phyloP scores from a whole-genome alignment of 148 eudicot species.

The Camellia granthamiana region DNA sequence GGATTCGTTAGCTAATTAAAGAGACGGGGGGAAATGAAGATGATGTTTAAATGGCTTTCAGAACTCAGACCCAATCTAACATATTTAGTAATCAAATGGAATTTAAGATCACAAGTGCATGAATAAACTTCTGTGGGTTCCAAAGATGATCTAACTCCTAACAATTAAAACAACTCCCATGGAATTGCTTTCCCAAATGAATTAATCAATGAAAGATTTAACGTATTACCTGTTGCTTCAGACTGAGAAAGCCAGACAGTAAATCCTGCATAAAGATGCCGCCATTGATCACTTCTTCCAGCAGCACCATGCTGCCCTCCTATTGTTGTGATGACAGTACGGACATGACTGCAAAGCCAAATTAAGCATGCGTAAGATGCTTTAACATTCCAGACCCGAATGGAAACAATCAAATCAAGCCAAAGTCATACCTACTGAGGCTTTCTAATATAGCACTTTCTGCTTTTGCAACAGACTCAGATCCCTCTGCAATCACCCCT shows the following conservation, averaged over 20 bases:
- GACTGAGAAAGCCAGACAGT: constrained; percentile 86
- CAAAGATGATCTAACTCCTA: background rate
- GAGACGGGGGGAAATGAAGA: background rate
- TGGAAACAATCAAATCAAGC: constrained; percentile 13
- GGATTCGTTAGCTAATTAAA: background rate
- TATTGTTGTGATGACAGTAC: constrained; percentile 80
- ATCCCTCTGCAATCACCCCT: constrained; percentile 73
- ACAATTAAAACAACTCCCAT: background rate
- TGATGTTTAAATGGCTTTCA: background rate
- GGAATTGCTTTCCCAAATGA: background rate
- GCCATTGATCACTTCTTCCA: constrained; percentile 60
- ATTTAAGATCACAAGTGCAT: background rate
- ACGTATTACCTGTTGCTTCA: constrained; percentile 53
- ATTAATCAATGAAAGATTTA: background rate
- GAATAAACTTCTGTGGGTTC: background rate
- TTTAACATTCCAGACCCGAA: background rate
- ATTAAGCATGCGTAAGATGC: background rate
- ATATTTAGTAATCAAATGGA: background rate
- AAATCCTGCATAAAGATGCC: constrained; percentile 83
- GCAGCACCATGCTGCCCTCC: constrained; percentile 87
- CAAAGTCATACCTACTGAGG: constrained; percentile 66
- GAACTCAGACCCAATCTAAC: background rate
- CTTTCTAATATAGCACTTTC: constrained; percentile 77
- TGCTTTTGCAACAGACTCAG: constrained; percentile 65
- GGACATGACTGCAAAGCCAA: constrained; percentile 59